Percentiles rank a stretch among this genome's conserved stretches.
These are phyloP conservation scores for Volvox carteri DNA, from an alignment of 163 green algal genomes.

Conservation along the genomic window DNA sequence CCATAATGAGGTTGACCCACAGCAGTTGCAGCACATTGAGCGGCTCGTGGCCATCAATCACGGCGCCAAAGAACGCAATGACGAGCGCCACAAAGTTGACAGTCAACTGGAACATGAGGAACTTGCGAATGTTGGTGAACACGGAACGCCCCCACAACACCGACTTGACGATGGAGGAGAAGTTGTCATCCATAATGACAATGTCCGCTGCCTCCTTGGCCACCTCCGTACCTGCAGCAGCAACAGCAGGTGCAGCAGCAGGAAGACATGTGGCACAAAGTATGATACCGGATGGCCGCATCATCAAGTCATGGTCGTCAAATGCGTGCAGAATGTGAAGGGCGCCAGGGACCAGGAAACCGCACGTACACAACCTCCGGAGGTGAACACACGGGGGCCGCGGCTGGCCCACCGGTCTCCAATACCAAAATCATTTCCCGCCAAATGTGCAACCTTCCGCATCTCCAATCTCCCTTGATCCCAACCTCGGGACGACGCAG, in stretches of 20 bases:
- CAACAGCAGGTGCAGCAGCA: not conserved
- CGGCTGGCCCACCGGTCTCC: too few species aligned
- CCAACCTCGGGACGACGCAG: too few species aligned
- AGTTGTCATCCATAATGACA: conserved; percentile 99
- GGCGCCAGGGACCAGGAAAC: too few species aligned
- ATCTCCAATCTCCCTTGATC: too few species aligned
- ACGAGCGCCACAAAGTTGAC: conserved; percentile 98
- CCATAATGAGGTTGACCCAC: conserved; percentile 99
- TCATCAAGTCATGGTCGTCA: too few species aligned
- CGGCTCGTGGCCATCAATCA: conserved; percentile 89
- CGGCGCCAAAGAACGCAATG: conserved; percentile 93
- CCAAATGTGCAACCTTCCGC: too few species aligned
- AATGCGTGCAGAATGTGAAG: too few species aligned
- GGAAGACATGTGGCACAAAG: not conserved
- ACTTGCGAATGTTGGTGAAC: conserved; percentile 97
- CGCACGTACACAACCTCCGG: too few species aligned
- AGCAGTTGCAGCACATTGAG: conserved; percentile 97
- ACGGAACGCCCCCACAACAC: conserved; percentile 64
- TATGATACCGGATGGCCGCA: too few species aligned
- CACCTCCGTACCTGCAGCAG: conserved; percentile 75
- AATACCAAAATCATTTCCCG: too few species aligned
- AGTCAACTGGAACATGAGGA: conserved; percentile 96
- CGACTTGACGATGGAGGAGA: conserved; percentile 94
- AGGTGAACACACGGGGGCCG: too few species aligned
- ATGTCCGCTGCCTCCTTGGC: conserved; percentile 98